Percentiles rank a stretch among this genome's conserved stretches.
Evolutionary conservation across 768 basidiomycete species (phyloP).

Genomic region (Macrolepiota dolichaula): DNA sequence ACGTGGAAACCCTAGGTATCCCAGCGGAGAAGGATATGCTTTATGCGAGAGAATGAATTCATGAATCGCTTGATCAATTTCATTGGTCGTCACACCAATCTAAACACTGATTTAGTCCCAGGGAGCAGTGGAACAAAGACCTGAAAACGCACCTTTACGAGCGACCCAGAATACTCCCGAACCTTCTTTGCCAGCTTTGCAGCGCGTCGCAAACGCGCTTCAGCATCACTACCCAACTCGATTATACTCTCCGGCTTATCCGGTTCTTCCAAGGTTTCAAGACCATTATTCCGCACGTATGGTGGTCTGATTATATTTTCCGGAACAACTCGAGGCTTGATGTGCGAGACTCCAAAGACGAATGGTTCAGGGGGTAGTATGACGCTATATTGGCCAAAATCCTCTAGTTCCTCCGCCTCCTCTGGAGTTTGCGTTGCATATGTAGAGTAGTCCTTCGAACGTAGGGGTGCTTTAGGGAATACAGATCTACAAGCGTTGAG

Average conservation of each 20-base stretch:
- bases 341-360: conserved; percentile 61
- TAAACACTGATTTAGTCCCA: conserved; percentile 22
- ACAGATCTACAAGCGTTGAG: neutral
- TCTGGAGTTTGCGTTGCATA: neutral
- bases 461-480: neutral
- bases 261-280: conserved; percentile 10
- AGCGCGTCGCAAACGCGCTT: conserved; percentile 47
- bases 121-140: neutral
- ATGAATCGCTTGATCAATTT: conserved; percentile 72
- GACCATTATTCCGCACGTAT: conserved; percentile 37
- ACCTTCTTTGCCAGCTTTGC: conserved; percentile 55
- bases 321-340: conserved; percentile 56
- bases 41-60: conserved; percentile 60
- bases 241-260: conserved; percentile 24
- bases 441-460: neutral
- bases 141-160: conserved; percentile 45
- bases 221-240: conserved; percentile 50
- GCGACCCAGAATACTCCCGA: conserved; percentile 47
- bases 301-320: conserved; percentile 47
- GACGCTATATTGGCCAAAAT: conserved; percentile 54
- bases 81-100: conserved; percentile 72
- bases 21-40: conserved; percentile 87
- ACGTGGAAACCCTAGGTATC: conserved; percentile 71
- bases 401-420: conserved; percentile 19
- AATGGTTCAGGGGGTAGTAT: conserved; percentile 67